Percentiles rank a stretch among this genome's conserved stretches.
Conservation (phyloP, 768 basidiomycete species). For the Pleurotus platypus region DNA sequence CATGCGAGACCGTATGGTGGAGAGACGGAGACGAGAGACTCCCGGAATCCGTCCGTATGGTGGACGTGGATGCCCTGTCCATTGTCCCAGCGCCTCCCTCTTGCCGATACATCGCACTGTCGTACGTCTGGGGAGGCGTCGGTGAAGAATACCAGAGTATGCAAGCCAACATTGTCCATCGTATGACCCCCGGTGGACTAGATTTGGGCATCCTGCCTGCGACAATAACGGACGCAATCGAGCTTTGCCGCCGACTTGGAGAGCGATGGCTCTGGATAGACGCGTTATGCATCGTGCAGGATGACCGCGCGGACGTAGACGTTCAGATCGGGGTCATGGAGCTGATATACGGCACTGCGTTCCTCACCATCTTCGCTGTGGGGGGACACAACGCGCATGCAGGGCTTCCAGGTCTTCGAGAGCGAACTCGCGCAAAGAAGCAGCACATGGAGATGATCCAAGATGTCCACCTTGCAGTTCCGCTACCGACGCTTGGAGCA, state of each 20-base stretch:
- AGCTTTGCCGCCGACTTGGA: not conserved
- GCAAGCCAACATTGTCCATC: not conserved
- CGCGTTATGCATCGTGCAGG: not conserved
- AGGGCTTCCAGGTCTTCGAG: not conserved
- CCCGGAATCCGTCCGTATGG: not conserved
- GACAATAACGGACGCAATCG: not conserved
- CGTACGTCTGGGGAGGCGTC: constrained; percentile 5
- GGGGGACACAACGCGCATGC: not conserved
- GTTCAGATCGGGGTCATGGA: not conserved
- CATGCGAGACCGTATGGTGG: not conserved
- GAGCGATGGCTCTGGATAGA: constrained; percentile 3
- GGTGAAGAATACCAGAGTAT: not conserved
- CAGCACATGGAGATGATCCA: not conserved
- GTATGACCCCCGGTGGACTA: not conserved
- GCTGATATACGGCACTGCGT: not conserved
- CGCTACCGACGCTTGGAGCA: not conserved
- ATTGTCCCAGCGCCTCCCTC: not conserved
- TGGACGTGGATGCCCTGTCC: not conserved
- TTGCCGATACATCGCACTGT: not conserved
- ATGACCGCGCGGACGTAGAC: not conserved
- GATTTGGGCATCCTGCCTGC: not conserved
- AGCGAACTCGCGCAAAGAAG: not conserved
- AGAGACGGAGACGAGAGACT: not conserved
- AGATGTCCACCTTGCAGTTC: not conserved
- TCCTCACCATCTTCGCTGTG: not conserved